phyloP scores from a whole-genome alignment of 345 rosid genomes.

The Populus ilicifolia region DNA sequence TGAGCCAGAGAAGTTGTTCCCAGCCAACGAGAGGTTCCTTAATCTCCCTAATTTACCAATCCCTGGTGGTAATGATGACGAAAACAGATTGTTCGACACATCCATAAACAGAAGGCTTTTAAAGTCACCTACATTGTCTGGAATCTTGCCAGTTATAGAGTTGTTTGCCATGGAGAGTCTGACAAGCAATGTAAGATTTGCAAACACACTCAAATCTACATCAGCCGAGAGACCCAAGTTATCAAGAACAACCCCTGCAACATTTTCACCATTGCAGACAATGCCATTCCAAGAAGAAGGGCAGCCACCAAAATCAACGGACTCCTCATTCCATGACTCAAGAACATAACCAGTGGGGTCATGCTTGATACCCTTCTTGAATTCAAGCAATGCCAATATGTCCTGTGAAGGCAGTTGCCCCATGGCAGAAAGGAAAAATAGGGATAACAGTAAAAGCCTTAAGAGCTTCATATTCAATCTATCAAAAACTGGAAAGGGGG shows the following conservation, averaged over 20 bases:
- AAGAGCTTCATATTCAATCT: conserved; percentile 48
- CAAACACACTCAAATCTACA: conserved; percentile 72
- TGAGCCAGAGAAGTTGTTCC: conserved; percentile 86
- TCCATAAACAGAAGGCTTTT: conserved; percentile 74
- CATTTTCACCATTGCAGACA: conserved; percentile 82
- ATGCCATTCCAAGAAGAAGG: conserved; percentile 98
- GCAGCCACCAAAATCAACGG: conserved; percentile 90
- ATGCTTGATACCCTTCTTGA: conserved; percentile 91
- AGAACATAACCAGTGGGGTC: conserved; percentile 97
- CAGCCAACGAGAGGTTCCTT: conserved; percentile 70
- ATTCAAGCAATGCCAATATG: conserved; percentile 84
- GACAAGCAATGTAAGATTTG: conserved; percentile 81
- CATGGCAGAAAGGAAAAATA: conserved; percentile 45
- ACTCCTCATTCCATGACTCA: conserved; percentile 91
- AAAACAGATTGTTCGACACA: conserved; percentile 71
- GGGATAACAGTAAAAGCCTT: conserved; percentile 40
- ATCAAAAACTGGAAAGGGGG: background rate
- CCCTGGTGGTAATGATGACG: conserved; percentile 51
- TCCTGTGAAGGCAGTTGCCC: conserved; percentile 98
- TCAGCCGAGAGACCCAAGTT: conserved; percentile 73
- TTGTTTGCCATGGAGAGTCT: conserved; percentile 89
- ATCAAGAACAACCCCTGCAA: conserved; percentile 83
- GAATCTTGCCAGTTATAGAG: conserved; percentile 67
- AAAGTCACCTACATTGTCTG: conserved; percentile 58
- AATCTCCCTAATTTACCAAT: conserved; percentile 65